These are phyloP conservation scores for Canavalia gladiata DNA, from an alignment of 306 rosid species.

Conservation along the genomic window DNA sequence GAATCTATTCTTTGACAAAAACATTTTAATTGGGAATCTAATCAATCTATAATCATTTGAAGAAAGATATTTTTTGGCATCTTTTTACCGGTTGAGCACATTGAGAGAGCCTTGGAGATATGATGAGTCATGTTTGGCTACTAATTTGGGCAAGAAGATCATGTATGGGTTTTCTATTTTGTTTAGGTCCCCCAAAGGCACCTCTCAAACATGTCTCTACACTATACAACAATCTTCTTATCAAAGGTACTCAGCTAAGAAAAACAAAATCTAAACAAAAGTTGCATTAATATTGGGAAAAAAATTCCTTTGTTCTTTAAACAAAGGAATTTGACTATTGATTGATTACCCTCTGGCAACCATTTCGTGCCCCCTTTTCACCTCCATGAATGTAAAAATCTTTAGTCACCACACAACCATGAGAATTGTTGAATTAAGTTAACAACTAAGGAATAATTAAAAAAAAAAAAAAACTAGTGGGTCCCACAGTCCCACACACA, in stretches of 20 bases:
- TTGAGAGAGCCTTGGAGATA: neutral
- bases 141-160: neutral
- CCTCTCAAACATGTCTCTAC: neutral
- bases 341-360: neutral
- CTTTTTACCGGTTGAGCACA: neutral
- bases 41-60: neutral
- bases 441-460: neutral
- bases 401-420: neutral
- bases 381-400: neutral
- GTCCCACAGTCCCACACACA: too few species aligned
- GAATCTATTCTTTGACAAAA: neutral
- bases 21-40: neutral
- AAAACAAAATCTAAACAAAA: neutral
- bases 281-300: neutral
- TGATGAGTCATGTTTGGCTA: neutral
- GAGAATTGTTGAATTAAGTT: neutral
- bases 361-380: neutral
- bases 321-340: neutral
- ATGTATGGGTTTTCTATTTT: neutral
- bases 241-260: neutral
- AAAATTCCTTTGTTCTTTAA: neutral
- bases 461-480: neutral
- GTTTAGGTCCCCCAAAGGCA: too few species aligned
- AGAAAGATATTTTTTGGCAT: neutral
- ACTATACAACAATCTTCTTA: too few species aligned